Percentiles rank a stretch among this genome's conserved stretches.
Evolutionary conservation across 2,329 filamentous ascomycete species (phyloP).

Genomic region (Ambrosiella xylebori): DNA sequence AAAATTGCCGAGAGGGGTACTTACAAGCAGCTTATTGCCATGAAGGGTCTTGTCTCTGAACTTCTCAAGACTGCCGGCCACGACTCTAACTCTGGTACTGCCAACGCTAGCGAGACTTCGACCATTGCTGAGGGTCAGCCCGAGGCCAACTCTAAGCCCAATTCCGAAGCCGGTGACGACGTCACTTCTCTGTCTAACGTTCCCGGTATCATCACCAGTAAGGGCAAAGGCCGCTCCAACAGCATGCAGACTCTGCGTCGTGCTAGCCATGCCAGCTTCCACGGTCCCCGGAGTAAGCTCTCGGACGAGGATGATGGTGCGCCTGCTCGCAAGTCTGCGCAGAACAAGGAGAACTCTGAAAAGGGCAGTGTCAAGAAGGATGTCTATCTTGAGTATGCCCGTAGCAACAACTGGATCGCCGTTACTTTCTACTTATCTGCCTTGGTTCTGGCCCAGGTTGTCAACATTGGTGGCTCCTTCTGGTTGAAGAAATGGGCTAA

Average conservation of each 20-base stretch:
- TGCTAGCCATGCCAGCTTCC: conserved; percentile 83
- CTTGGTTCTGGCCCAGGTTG: conserved; percentile 63
- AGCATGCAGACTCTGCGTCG: conserved; percentile 72
- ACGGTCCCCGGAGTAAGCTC: conserved; percentile 66
- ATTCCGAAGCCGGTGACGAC: conserved; percentile 54
- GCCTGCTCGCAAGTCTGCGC: conserved; percentile 52
- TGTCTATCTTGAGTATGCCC: conserved; percentile 88
- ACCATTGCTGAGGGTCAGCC: conserved; percentile 36
- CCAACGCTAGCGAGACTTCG: conserved; percentile 36
- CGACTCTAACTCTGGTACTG: conserved; percentile 24
- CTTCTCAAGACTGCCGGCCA: conserved; percentile 62
- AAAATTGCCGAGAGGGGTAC: conserved; percentile 75
- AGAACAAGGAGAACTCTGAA: conserved; percentile 73
- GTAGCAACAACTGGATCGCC: conserved; percentile 75
- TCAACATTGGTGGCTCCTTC: conserved; percentile 65
- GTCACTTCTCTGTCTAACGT: conserved; percentile 43
- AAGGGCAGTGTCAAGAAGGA: conserved; percentile 97
- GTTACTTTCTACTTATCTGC: conserved; percentile 65
- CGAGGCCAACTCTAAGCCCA: conserved; percentile 20
- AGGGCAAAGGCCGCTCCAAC: conserved; percentile 40
- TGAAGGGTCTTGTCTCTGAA: conserved; percentile 78
- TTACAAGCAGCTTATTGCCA: conserved; percentile 77
- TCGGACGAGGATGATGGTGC: conserved; percentile 64
- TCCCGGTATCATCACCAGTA: conserved; percentile 48
- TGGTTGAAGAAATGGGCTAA: conserved; percentile 95